Percentiles rank a stretch among this genome's conserved stretches.
phyloP scores from a whole-genome alignment of 2,329 filamentous ascomycete species.

The Zymoseptoria passerinii region DNA sequence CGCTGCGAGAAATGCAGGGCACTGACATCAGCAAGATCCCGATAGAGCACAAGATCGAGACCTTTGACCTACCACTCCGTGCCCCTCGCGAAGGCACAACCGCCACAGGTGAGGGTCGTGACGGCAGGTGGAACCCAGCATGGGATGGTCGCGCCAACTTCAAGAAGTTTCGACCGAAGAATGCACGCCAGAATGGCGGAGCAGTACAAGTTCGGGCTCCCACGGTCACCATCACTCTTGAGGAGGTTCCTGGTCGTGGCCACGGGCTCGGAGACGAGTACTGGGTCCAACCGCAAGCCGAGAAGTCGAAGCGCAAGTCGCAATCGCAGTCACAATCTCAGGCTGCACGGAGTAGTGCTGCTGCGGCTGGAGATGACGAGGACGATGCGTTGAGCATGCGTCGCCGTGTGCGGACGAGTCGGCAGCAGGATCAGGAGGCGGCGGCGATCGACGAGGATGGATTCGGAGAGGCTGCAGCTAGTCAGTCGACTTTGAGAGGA shows the following conservation, averaged over 20 bases:
- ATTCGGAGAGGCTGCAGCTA: conserved; percentile 12
- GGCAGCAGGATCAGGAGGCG: conserved; percentile 22
- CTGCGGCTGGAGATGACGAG: conserved; percentile 11
- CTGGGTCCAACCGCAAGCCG: conserved; percentile 50
- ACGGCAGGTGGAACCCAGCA: conserved; percentile 68
- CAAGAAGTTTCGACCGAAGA: conserved; percentile 64
- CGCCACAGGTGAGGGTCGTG: conserved; percentile 32
- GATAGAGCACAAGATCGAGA: conserved; percentile 60
- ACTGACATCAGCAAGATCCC: conserved; percentile 66
- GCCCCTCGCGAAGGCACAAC: conserved; percentile 23
- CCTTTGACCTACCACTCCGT: conserved; percentile 55
- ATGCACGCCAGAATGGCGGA: conserved; percentile 33
- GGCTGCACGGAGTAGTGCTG: neutral
- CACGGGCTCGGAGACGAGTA: conserved; percentile 70
- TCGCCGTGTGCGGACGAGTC: conserved; percentile 21
- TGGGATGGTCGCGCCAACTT: conserved; percentile 98
- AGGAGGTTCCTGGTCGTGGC: conserved; percentile 62
- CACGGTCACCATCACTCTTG: conserved; percentile 59
- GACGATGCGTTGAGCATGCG: conserved; percentile 22
- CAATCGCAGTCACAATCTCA: conserved; percentile 14
- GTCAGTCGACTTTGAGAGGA: conserved; percentile 15
- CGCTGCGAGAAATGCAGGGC: conserved; percentile 48
- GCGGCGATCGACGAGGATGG: conserved; percentile 5
- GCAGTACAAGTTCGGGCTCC: neutral
- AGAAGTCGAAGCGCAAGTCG: conserved; percentile 12